A percentile compares a stretch with the other conserved stretches of the same genome.
Evolutionary conservation across 106 monocot species (phyloP).

Genomic region (Phalaenopsis aphrodite): DNA sequence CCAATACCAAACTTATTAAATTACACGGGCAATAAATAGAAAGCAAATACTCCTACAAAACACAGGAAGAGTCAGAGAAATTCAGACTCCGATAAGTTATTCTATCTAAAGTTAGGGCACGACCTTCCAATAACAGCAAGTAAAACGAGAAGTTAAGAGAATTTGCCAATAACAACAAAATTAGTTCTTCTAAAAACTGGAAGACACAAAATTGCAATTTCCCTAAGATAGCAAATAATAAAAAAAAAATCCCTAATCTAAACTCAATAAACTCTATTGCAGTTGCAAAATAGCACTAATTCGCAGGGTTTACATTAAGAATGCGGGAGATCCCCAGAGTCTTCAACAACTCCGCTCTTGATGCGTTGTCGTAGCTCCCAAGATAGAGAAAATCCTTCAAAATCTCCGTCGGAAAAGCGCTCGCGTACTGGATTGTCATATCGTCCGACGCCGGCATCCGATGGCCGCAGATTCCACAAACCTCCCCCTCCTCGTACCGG

Average conservation of each 20-base stretch:
- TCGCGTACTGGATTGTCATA: constrained; percentile 13
- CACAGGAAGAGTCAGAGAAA: too few species aligned
- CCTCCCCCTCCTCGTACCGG: constrained; percentile 57
- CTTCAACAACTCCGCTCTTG: constrained; percentile 41
- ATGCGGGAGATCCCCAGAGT: constrained; percentile 42
- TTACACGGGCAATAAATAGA: not conserved
- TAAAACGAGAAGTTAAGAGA: not conserved
- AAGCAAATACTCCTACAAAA: not conserved
- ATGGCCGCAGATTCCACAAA: constrained; percentile 62
- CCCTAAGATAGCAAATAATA: not conserved
- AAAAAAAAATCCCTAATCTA: not conserved
- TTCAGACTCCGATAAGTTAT: too few species aligned
- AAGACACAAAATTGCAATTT: not conserved
- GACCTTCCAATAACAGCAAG: not conserved
- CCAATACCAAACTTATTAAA: not conserved
- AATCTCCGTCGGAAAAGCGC: constrained; percentile 55
- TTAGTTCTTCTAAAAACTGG: not conserved
- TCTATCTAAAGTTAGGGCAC: too few species aligned
- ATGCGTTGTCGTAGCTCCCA: constrained; percentile 66
- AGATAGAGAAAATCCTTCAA: constrained; percentile 45
- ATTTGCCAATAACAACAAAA: not conserved
- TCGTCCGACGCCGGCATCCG: constrained; percentile 20
- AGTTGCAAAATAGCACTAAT: not conserved
- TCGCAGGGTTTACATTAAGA: constrained; percentile 32
- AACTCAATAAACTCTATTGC: not conserved